phyloP scores from a whole-genome alignment of 768 basidiomycete species.

The Agrocybe pediades region DNA sequence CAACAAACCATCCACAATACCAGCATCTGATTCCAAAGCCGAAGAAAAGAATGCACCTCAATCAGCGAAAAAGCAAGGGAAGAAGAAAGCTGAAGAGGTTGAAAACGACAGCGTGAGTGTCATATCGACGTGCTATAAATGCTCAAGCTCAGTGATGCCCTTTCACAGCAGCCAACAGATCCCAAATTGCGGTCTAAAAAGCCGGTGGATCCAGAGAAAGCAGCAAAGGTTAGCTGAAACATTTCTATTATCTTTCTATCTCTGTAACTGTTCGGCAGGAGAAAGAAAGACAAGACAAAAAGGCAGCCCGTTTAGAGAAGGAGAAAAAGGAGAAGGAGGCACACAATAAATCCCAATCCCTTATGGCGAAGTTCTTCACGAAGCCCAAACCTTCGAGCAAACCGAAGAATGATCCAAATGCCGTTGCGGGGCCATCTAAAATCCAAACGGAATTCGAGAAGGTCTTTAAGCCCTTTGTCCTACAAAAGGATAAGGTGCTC shows the following conservation, averaged over 20 bases:
- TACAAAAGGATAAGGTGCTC: slow-evolving; percentile 73
- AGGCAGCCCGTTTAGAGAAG: slow-evolving; percentile 66
- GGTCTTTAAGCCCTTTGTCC: slow-evolving; percentile 76
- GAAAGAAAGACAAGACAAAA: slow-evolving; percentile 69
- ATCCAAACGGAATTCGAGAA: slow-evolving; percentile 67
- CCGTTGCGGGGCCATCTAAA: slow-evolving; percentile 38
- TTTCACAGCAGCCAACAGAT: slow-evolving; percentile 13
- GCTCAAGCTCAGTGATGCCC: background rate
- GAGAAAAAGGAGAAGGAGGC: slow-evolving; percentile 73
- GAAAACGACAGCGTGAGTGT: slow-evolving; percentile 43
- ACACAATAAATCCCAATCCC: slow-evolving; percentile 69
- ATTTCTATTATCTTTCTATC: background rate
- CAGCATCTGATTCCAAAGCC: slow-evolving; percentile 23
- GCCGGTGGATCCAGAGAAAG: slow-evolving; percentile 55
- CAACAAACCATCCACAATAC: slow-evolving; percentile 21
- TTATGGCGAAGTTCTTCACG: slow-evolving; percentile 80
- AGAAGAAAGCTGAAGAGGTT: slow-evolving; percentile 32
- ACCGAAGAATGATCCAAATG: slow-evolving; percentile 24
- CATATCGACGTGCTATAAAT: background rate
- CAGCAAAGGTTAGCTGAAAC: slow-evolving; percentile 45
- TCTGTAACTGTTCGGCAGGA: slow-evolving; percentile 46
- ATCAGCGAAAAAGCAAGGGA: slow-evolving; percentile 33
- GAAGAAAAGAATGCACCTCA: slow-evolving; percentile 26
- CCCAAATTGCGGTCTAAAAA: slow-evolving; percentile 47
- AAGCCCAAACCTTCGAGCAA: slow-evolving; percentile 47